Percentiles rank a stretch among this genome's conserved stretches.
Evolutionary conservation across 2,329 filamentous ascomycete genomes (phyloP).

Genomic region (Microsporum ferrugineum): DNA sequence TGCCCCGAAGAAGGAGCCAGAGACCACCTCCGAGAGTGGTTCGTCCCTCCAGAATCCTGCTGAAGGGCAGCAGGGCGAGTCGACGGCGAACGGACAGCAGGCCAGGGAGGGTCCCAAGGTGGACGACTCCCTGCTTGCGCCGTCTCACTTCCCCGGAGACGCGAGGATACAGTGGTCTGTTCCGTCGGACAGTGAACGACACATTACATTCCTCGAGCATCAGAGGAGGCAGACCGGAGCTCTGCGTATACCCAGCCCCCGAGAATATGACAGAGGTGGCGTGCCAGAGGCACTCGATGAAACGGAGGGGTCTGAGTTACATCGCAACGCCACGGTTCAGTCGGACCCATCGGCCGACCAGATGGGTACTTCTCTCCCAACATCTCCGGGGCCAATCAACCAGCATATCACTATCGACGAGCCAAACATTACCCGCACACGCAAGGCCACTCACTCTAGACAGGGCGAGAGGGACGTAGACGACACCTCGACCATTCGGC

Average conservation of each 20-base stretch:
- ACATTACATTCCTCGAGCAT: slow-evolving; percentile 77
- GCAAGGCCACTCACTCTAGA: slow-evolving; percentile 27
- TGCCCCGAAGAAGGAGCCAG: not conserved
- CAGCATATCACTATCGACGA: slow-evolving; percentile 40
- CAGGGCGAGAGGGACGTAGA: slow-evolving; percentile 22
- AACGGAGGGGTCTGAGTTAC: slow-evolving; percentile 23
- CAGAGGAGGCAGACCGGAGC: slow-evolving; percentile 67
- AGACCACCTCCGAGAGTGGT: slow-evolving; percentile 4
- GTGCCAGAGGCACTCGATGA: slow-evolving; percentile 49
- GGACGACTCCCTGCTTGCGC: not conserved
- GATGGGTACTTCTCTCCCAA: slow-evolving; percentile 16
- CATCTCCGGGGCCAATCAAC: slow-evolving; percentile 16
- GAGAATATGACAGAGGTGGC: slow-evolving; percentile 76
- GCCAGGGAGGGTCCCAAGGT: slow-evolving; percentile 38
- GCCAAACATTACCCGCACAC: slow-evolving; percentile 28
- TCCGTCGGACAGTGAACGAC: slow-evolving; percentile 54
- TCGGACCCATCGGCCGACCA: slow-evolving; percentile 14
- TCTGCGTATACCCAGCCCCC: slow-evolving; percentile 78
- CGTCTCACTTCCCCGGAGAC: not conserved
- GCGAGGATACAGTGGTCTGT: not conserved
- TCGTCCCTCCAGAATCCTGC: not conserved
- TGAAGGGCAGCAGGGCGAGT: not conserved
- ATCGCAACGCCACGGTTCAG: slow-evolving; percentile 18
- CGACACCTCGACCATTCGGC: slow-evolving; percentile 17
- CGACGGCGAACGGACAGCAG: not conserved